Percentiles rank a stretch among this genome's conserved stretches.
phyloP scores from a whole-genome alignment of 2,329 filamentous ascomycete genomes.

The Cryphonectria nitschkei region DNA sequence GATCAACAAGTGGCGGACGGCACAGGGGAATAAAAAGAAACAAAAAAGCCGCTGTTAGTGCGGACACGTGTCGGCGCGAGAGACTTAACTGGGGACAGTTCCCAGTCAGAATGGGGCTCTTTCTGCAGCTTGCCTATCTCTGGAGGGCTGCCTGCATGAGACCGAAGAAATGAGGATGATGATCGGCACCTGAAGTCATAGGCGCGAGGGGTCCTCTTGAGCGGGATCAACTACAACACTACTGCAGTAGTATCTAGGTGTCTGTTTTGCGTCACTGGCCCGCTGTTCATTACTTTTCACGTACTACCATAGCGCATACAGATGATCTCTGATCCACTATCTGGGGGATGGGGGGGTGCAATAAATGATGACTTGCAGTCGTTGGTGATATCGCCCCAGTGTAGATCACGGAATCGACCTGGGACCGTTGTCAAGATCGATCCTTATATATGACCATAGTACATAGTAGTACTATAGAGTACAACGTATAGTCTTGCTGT shows the following conservation, averaged over 20 bases:
- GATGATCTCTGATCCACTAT: background rate
- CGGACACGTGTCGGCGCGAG: background rate
- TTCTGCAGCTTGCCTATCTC: background rate
- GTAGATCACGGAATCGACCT: background rate
- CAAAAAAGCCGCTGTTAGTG: background rate
- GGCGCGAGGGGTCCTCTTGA: background rate
- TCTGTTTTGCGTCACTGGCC: background rate
- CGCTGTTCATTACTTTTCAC: background rate
- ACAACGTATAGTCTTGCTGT: background rate
- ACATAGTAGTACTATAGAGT: background rate
- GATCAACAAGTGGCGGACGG: background rate
- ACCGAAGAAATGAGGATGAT: constrained; percentile 4
- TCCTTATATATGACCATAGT: background rate
- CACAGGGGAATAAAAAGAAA: background rate
- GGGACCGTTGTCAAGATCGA: background rate
- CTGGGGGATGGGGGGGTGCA: background rate
- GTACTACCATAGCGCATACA: background rate
- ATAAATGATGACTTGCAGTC: constrained; percentile 4
- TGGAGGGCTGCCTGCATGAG: constrained; percentile 6
- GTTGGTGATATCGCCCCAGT: constrained; percentile 1
- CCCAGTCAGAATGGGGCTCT: background rate
- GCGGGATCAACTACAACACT: constrained; percentile 1
- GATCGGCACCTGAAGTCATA: constrained; percentile 6
- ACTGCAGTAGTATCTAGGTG: background rate
- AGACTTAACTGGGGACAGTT: background rate